Conservation (phyloP, 805 yeast genomes). For the Maudiozyma saulgeensis region DNA sequence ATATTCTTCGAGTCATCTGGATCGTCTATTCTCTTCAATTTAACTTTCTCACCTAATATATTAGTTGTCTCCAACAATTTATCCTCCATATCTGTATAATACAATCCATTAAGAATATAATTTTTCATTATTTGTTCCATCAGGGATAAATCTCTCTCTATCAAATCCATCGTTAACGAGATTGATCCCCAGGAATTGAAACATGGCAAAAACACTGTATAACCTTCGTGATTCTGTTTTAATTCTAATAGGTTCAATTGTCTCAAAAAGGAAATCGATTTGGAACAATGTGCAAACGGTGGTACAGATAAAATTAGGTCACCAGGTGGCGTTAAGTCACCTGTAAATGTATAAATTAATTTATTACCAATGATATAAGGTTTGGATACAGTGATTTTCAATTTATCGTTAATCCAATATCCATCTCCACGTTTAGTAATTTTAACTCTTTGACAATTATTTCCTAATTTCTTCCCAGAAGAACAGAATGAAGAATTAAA, state of each 20-base stretch:
- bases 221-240: slow-evolving; percentile 48
- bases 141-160: slow-evolving; percentile 43
- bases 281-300: slow-evolving; percentile 53
- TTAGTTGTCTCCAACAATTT: slow-evolving; percentile 22
- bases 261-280: slow-evolving; percentile 49
- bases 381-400: slow-evolving; percentile 33
- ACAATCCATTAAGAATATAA: slow-evolving; percentile 48
- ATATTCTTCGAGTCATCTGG: slow-evolving; percentile 5
- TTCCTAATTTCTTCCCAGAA: slow-evolving; percentile 43
- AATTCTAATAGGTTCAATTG: slow-evolving; percentile 44
- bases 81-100: slow-evolving; percentile 54
- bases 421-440: slow-evolving; percentile 26
- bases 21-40: slow-evolving; percentile 1
- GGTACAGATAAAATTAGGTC: slow-evolving; percentile 58
- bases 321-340: slow-evolving; percentile 52
- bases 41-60: slow-evolving; percentile 17
- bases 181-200: slow-evolving; percentile 60
- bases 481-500: slow-evolving; percentile 45
- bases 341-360: slow-evolving; percentile 54
- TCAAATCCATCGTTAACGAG: slow-evolving; percentile 50
- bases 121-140: slow-evolving; percentile 47
- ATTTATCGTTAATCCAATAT: slow-evolving; percentile 45
- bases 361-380: slow-evolving; percentile 51
- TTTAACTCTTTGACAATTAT: slow-evolving; percentile 54
- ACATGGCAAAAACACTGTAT: slow-evolving; percentile 72